Percentiles rank a stretch among this genome's conserved stretches.
Conservation (phyloP, 139 green algal species). For the Asterochloris sp. region DNA sequence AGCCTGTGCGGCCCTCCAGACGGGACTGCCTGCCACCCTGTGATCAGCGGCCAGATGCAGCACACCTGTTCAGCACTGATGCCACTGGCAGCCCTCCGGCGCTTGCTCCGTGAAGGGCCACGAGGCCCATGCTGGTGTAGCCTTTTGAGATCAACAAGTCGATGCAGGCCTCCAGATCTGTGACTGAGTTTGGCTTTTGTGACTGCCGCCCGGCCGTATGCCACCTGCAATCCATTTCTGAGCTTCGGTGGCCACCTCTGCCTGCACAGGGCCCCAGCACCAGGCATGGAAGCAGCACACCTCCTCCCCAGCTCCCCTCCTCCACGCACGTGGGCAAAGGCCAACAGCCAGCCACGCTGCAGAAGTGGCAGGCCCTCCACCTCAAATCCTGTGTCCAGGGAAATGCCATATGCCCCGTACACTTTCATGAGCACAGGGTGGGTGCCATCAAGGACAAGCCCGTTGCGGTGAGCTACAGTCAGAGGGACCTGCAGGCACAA, state of each 20-base stretch:
- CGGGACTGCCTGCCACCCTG: not conserved
- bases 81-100: conserved; percentile 37
- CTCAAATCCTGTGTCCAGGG: conserved; percentile 52
- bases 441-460: not conserved
- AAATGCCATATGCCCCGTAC: conserved; percentile 78
- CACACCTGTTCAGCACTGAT: conserved; percentile 26
- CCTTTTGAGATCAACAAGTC: conserved; percentile 17
- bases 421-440: conserved; percentile 53
- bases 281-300: conserved; percentile 18
- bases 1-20: not conserved
- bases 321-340: conserved; percentile 63
- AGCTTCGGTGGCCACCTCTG: not conserved
- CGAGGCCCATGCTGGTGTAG: conserved; percentile 1
- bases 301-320: conserved; percentile 72
- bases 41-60: not conserved
- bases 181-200: conserved; percentile 40
- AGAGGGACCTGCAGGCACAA: conserved; percentile 29
- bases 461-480: conserved; percentile 37
- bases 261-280: not conserved
- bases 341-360: conserved; percentile 54
- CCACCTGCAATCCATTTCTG: conserved; percentile 42
- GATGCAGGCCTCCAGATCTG: conserved; percentile 51
- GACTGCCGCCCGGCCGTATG: conserved; percentile 47
- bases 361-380: conserved; percentile 50
- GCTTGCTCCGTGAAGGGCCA: conserved; percentile 37